Evolutionary conservation across 179 eudicot genomes (phyloP).

Genomic region (Dionaea muscipula): DNA sequence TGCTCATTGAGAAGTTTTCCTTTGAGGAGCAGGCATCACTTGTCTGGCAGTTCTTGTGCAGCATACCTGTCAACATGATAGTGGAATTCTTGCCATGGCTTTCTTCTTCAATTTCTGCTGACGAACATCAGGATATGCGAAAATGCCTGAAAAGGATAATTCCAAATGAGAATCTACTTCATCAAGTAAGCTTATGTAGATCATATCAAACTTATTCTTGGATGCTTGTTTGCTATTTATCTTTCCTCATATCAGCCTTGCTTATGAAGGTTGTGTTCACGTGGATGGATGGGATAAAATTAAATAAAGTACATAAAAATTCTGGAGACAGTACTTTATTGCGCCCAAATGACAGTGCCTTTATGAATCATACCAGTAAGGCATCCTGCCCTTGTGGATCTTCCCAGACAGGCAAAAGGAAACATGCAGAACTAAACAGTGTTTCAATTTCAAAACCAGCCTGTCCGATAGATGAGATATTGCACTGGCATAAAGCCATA

Average conservation of each 20-base stretch:
- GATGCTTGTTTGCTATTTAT: conserved; percentile 11
- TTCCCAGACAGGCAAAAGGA: conserved; percentile 38
- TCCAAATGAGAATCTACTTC: conserved; percentile 82
- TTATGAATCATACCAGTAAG: conserved; percentile 21
- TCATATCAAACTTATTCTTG: not conserved
- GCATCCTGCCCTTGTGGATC: conserved; percentile 43
- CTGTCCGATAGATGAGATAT: conserved; percentile 69
- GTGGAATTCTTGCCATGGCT: conserved; percentile 93
- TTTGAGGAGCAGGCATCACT: conserved; percentile 90
- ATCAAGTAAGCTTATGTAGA: conserved; percentile 46
- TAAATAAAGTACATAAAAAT: conserved; percentile 16
- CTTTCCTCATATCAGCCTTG: conserved; percentile 12
- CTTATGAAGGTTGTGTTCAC: conserved; percentile 59
- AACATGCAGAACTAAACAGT: conserved; percentile 23
- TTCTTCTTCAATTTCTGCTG: conserved; percentile 63
- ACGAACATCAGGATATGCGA: conserved; percentile 72
- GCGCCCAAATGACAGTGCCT: conserved; percentile 20
- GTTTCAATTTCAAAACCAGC: conserved; percentile 21
- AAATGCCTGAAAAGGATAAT: conserved; percentile 59
- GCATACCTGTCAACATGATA: conserved; percentile 95
- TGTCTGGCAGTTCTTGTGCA: conserved; percentile 88
- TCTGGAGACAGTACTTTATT: conserved; percentile 33
- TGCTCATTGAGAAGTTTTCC: conserved; percentile 78
- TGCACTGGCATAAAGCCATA: conserved; percentile 84
- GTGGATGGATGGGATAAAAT: conserved; percentile 80